These are phyloP conservation scores for Tolypocladium cylindrosporum DNA, from an alignment of 2,329 filamentous ascomycete species.

Conservation along the genomic window DNA sequence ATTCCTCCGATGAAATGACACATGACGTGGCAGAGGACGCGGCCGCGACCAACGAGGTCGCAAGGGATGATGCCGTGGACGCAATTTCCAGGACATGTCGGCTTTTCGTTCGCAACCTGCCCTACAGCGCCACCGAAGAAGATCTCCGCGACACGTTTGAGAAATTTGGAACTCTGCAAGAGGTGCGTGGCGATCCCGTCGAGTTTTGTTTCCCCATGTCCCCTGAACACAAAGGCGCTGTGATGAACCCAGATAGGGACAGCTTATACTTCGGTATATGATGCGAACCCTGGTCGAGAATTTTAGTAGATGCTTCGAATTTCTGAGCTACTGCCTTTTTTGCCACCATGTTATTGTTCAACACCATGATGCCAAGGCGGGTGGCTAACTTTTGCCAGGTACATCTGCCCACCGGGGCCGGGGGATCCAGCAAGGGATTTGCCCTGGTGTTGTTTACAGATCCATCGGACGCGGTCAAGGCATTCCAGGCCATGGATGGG, in stretches of 20 bases:
- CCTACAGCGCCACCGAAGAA: conserved; percentile 68
- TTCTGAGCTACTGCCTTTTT: conserved; percentile 48
- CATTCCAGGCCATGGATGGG: conserved; percentile 72
- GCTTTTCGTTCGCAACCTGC: conserved; percentile 81
- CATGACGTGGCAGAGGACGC: conserved; percentile 16
- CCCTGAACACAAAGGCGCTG: conserved; percentile 26
- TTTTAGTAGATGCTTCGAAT: conserved; percentile 99
- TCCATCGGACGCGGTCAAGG: conserved; percentile 62
- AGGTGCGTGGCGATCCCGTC: conserved; percentile 55
- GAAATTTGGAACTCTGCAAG: conserved; percentile 66
- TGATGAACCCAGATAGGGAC: conserved; percentile 99
- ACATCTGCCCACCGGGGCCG: conserved; percentile 68
- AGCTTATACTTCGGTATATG: conserved; percentile 91
- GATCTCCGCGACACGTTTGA: conserved; percentile 66
- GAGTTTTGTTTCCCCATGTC: conserved; percentile 4
- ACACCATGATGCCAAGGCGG: conserved; percentile 6
- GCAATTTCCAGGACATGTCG: conserved; percentile 63
- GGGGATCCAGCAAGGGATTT: conserved; percentile 76
- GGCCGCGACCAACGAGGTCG: conserved; percentile 19
- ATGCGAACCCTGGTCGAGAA: conserved; percentile 83
- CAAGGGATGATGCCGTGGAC: conserved; percentile 30
- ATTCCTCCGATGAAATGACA: conserved; percentile 15
- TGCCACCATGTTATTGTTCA: conserved; percentile 10
- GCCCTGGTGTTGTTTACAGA: conserved; percentile 75
- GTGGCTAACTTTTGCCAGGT: conserved; percentile 48